These are phyloP conservation scores for Saxophila tyrrhenica DNA, from an alignment of 495 filamentous ascomycete genomes.

Conservation along the genomic window DNA sequence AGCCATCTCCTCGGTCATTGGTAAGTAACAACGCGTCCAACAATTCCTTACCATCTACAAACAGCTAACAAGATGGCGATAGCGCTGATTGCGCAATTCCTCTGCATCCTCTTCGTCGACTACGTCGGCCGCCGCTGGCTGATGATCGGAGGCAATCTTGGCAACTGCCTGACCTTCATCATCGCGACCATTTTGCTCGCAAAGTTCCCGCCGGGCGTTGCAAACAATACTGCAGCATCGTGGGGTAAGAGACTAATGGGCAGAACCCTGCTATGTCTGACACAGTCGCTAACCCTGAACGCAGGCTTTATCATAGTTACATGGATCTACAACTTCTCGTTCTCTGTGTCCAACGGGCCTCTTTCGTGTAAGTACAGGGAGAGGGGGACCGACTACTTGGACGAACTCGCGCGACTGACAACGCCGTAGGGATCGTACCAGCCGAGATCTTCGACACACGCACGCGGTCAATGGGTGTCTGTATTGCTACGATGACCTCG, in stretches of 20 bases:
- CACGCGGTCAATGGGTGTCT: constrained; percentile 55
- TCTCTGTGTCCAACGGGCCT: constrained; percentile 53
- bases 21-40: too few species aligned
- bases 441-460: constrained; percentile 62
- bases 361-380: constrained; percentile 37
- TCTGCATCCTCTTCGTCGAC: constrained; percentile 59
- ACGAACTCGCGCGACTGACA: not conserved
- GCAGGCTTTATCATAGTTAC: constrained; percentile 64
- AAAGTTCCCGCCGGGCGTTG: constrained; percentile 42
- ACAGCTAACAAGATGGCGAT: too few species aligned
- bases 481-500: constrained; percentile 51
- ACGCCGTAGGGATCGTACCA: constrained; percentile 43
- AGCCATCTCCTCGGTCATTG: constrained; percentile 55
- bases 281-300: too few species aligned
- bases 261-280: too few species aligned
- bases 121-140: constrained; percentile 52
- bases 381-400: too few species aligned
- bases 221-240: constrained; percentile 44
- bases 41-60: too few species aligned
- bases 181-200: constrained; percentile 42
- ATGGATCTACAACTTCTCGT: constrained; percentile 60
- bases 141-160: constrained; percentile 53
- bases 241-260: too few species aligned
- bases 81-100: constrained; percentile 51
- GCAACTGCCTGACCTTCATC: constrained; percentile 50